Conservation (phyloP, 441 rosid genomes). For the Brassica hybrid region DNA sequence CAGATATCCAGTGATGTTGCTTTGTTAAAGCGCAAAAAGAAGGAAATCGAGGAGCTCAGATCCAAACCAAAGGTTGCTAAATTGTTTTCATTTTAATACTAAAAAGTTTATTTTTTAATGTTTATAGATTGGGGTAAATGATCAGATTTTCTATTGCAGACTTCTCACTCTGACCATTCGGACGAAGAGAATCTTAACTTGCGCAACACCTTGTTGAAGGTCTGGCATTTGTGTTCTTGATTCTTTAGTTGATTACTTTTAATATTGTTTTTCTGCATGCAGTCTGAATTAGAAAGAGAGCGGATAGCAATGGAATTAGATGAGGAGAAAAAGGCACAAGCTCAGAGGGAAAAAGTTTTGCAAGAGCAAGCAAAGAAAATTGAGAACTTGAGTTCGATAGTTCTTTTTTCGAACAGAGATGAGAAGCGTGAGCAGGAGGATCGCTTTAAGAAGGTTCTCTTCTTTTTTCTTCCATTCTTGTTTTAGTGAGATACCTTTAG, state of each 20-base stretch:
- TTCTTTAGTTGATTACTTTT: constrained; percentile 25
- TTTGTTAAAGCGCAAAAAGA: constrained; percentile 93
- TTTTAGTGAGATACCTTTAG: background rate
- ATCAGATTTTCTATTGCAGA: constrained; percentile 47
- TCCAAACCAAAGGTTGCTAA: constrained; percentile 76
- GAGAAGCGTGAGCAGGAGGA: constrained; percentile 59
- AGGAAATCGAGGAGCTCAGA: constrained; percentile 97
- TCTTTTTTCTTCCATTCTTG: constrained; percentile 12
- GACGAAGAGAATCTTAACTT: too few species aligned
- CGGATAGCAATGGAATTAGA: constrained; percentile 88
- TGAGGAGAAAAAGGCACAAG: constrained; percentile 97
- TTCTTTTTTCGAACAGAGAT: constrained; percentile 78
- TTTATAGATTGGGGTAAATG: constrained; percentile 1
- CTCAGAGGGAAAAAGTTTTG: constrained; percentile 86
- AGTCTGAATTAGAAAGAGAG: constrained; percentile 95
- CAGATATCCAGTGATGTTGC: constrained; percentile 97
- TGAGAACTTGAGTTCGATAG: constrained; percentile 89
- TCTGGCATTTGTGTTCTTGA: constrained; percentile 16
- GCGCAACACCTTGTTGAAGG: too few species aligned
- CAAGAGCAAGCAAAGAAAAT: constrained; percentile 95
- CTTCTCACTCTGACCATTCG: constrained; percentile 89
- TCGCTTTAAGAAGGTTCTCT: constrained; percentile 69
- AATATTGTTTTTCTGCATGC: background rate
- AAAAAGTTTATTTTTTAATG: background rate
- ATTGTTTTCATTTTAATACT: constrained; percentile 16